Evolutionary conservation across 306 rosid species (phyloP).

Genomic region (Vachellia pachyceras): DNA sequence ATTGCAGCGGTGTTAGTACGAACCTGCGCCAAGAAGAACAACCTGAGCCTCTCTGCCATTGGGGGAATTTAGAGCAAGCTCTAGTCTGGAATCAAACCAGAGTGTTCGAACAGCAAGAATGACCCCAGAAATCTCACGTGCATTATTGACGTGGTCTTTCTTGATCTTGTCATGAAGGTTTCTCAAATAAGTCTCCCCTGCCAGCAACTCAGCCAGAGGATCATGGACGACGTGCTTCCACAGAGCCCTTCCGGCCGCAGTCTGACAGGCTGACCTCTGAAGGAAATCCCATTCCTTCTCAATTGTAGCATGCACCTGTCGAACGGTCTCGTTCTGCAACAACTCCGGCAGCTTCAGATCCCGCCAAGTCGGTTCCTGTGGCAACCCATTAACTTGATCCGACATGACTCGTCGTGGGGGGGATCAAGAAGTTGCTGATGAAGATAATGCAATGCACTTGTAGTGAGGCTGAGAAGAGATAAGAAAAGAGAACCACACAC

Average conservation of each 20-base stretch:
- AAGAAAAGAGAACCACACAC: slow-evolving; percentile 99
- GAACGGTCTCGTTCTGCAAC: slow-evolving; percentile 60
- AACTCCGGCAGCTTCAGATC: slow-evolving; percentile 82
- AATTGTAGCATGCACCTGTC: slow-evolving; percentile 69
- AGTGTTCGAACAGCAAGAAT: slow-evolving; percentile 92
- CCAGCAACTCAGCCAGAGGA: slow-evolving; percentile 78
- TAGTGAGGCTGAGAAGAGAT: slow-evolving; percentile 53
- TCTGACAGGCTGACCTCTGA: slow-evolving; percentile 85
- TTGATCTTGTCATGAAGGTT: slow-evolving; percentile 85
- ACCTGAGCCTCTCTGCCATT: slow-evolving; percentile 72
- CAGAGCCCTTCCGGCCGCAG: slow-evolving; percentile 95
- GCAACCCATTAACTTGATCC: slow-evolving; percentile 58
- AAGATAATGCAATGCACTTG: slow-evolving; percentile 63
- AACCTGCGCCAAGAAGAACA: slow-evolving; percentile 97
- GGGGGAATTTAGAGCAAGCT: slow-evolving; percentile 64
- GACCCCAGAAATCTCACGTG: slow-evolving; percentile 87
- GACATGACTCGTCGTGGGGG: slow-evolving; percentile 58
- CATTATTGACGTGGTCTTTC: slow-evolving; percentile 78
- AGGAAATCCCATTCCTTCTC: slow-evolving; percentile 85
- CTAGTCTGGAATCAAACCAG: slow-evolving; percentile 84
- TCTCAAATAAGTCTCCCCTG: slow-evolving; percentile 81
- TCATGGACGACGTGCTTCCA: slow-evolving; percentile 91
- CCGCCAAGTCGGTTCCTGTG: slow-evolving; percentile 52
- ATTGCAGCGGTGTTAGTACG: slow-evolving; percentile 28
- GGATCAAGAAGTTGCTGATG: slow-evolving; percentile 43